phyloP scores from a whole-genome alignment of 495 filamentous ascomycete species.

The Xylaria sp. region DNA sequence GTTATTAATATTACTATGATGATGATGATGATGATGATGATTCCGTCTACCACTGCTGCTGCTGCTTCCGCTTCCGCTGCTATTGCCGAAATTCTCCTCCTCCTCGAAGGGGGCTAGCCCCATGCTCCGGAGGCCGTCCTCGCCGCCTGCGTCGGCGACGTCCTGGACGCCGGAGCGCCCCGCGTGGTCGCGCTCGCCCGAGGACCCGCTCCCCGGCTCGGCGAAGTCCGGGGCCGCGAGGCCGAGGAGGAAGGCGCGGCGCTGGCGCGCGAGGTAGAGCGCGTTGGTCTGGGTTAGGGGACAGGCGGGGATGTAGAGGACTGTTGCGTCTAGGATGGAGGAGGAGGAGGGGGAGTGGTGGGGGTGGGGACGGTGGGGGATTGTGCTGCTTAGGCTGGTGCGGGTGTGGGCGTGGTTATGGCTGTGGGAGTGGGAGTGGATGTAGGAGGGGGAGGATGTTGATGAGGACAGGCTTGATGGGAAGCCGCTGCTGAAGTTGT shows the following conservation, averaged over 20 bases:
- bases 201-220: slow-evolving; percentile 50
- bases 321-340: slow-evolving; percentile 27
- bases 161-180: slow-evolving; percentile 59
- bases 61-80: too few species aligned
- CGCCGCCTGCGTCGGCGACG: slow-evolving; percentile 51
- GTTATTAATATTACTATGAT: background rate
- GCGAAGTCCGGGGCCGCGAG: slow-evolving; percentile 25
- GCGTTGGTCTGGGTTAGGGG: slow-evolving; percentile 83
- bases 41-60: too few species aligned
- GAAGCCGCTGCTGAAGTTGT: background rate
- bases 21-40: too few species aligned
- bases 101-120: slow-evolving; percentile 52
- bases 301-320: slow-evolving; percentile 83
- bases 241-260: slow-evolving; percentile 63
- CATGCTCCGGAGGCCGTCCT: slow-evolving; percentile 55
- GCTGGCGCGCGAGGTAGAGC: slow-evolving; percentile 73
- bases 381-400: background rate
- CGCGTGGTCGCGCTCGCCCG: slow-evolving; percentile 60
- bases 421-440: background rate
- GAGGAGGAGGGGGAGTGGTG: slow-evolving; percentile 56
- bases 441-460: background rate
- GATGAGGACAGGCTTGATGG: background rate
- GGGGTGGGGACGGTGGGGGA: background rate
- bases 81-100: slow-evolving; percentile 36
- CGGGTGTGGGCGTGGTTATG: background rate